A percentile compares a stretch with the other conserved stretches of the same genome.
Evolutionary conservation across 805 yeast genomes (phyloP).

Genomic region (Sungouiozyma intestinalis): DNA sequence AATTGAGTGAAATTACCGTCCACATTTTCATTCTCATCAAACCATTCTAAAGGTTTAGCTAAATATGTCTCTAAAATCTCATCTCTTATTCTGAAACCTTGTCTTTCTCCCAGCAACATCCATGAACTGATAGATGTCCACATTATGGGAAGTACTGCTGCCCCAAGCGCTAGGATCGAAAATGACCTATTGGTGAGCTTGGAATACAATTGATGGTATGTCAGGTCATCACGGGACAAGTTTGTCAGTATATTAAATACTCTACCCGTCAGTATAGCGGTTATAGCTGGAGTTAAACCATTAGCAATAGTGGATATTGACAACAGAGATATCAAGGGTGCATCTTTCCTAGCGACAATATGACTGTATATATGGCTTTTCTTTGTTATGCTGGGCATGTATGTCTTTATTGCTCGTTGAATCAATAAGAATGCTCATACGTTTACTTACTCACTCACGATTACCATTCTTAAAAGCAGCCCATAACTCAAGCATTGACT

Average conservation of each 20-base stretch:
- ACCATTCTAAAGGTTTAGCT: slow-evolving; percentile 44
- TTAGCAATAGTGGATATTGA: slow-evolving; percentile 34
- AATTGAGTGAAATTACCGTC: slow-evolving; percentile 57
- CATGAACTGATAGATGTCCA: slow-evolving; percentile 53
- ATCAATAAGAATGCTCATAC: too few relatives aligned
- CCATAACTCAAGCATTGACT: background rate
- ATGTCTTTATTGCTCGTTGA: too few relatives aligned
- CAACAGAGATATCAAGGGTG: slow-evolving; percentile 21
- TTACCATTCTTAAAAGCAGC: too few relatives aligned
- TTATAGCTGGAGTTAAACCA: slow-evolving; percentile 50
- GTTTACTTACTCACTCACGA: too few relatives aligned
- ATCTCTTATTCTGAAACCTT: slow-evolving; percentile 46
- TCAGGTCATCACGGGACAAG: slow-evolving; percentile 3
- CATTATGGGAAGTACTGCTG: slow-evolving; percentile 33
- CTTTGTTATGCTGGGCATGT: background rate
- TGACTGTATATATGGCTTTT: slow-evolving; percentile 16
- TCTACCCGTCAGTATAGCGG: slow-evolving; percentile 56
- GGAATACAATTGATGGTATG: slow-evolving; percentile 37
- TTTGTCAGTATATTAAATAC: slow-evolving; percentile 40
- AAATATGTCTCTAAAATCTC: slow-evolving; percentile 37
- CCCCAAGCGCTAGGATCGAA: slow-evolving; percentile 38
- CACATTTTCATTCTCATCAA: slow-evolving; percentile 43
- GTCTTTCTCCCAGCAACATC: slow-evolving; percentile 64
- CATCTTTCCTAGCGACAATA: slow-evolving; percentile 16
- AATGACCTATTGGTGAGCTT: slow-evolving; percentile 32